Base-by-base conservation (phyloP, 2,329 filamentous ascomycete genomes). In the Colletotrichum camelliae region DNA sequence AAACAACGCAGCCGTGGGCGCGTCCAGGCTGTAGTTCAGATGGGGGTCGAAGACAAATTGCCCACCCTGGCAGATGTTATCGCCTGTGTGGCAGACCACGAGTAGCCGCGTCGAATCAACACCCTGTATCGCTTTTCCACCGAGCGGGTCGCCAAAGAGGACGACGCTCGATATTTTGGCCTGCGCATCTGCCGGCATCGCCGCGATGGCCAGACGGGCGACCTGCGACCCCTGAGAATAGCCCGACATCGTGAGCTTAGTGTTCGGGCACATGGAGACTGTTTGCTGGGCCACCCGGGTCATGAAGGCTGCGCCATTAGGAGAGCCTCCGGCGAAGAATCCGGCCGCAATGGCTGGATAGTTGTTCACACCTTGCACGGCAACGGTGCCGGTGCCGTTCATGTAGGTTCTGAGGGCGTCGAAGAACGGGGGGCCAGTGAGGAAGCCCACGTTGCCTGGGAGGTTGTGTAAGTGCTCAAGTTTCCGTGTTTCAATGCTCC, bases 201-300 rank as follows among this genome's bases (percentile, higher is more conserved):
- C 73, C 18, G 75, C 72, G 10, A 81, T 77, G 13, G 81, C 82
- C 10, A 81, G 75, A 67, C 81, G 80, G 7, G 81, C 77, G 10
- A 81, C 80, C 70, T 79, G 75, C 58, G 78, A 81, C 21, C 81
- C 81, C 35, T 81, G 80, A 4, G 81, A 82, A 78, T 81, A 82
- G 33, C 81, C 81, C 39, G 79, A 70, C 24, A 82, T 48, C 13
- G 81, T 80, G 31, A 82, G 61, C 39, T 77, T 75, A n/a, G 80
- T 78, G 31, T 77, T 68, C 24, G 79, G 80, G 67, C 80, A 82
- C 21, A 79, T 72, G 4, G 79, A 77, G 33, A 82, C 78, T 5
- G 85, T 84, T 24, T 82, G 61, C n/a, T 61, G 77, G 33, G 81
- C 77, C 27, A 79, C 70, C 16, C 83, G 78, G 55, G 86, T 85